Base-by-base conservation (phyloP, 306 rosid species). In the Rosa lucieae region DNA sequence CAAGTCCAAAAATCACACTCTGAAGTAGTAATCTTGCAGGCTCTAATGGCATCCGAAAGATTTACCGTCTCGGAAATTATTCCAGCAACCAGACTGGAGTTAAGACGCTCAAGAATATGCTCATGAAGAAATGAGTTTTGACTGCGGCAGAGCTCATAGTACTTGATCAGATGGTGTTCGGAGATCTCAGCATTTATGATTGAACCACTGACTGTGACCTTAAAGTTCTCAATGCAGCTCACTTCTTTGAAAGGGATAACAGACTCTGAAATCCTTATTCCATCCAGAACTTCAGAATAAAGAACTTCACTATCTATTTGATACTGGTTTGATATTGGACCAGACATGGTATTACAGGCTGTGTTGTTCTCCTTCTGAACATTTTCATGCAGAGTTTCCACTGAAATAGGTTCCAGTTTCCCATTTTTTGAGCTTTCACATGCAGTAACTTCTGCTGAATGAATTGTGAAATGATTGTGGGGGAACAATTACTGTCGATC, bases 31-130 rank as follows among this genome's bases (percentile, higher is more conserved):
- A 82, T 65, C 29, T 86, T 82, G 91, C 91, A 67, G 61, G 77
- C 85, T 79, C 80, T 82, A 72, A 92, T 89, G 85, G 84, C 97
- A 69, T 89, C 91, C 2, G 90, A 89, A 49, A 88, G 83, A 56
- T 84, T 86, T 46, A 82, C 70, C 2, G 89, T 88, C 83, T 92
- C 91, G 20, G 79, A 77, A 13, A 92, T 89, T 14, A 87, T 81
- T 75, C 92, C 92, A 21, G 86, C 82, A 7, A 77, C 82, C 12
- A 92, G 80, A 58, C 78, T 79, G 62, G 76, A 80, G 82, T 92
- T 89, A 1, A 88, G 91, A 67, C 88, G 88, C 53, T 58, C 86
- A 9, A 91, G 79, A 55, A 88, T 78, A 70, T 84, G 79, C 26
- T 82, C 90, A 59, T 92, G 97, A 46, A 89, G 94, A 76, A 82